Conservation (phyloP, 129 eudicot species). For the Escallonia herrerae region DNA sequence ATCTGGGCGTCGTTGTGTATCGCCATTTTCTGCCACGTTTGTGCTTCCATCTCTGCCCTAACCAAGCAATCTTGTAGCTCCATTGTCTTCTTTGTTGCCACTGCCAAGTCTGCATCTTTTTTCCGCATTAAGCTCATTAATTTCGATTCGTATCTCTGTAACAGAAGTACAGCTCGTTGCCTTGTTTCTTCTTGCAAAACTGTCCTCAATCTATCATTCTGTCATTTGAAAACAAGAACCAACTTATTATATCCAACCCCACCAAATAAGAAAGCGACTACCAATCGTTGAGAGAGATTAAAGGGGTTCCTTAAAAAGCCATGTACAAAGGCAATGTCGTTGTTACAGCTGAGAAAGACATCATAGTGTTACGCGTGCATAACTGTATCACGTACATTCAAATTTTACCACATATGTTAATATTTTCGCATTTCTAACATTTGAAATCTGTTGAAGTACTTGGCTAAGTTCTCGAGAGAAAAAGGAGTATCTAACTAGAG, state of each 20-base stretch:
- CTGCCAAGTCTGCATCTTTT: conserved; percentile 41
- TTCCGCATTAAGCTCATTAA: conserved; percentile 25
- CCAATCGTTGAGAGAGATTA: too few relatives aligned
- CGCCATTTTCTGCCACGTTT: conserved; percentile 44
- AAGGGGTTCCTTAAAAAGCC: too few relatives aligned
- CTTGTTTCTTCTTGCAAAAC: conserved; percentile 39
- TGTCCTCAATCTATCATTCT: conserved; percentile 50
- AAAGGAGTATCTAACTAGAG: too few relatives aligned
- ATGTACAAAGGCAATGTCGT: too few relatives aligned
- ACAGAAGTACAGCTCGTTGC: conserved; percentile 15
- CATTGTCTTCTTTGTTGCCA: conserved; percentile 25
- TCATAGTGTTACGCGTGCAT: too few relatives aligned
- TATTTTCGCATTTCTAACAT: too few relatives aligned
- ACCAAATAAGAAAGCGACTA: not conserved
- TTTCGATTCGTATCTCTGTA: conserved; percentile 34
- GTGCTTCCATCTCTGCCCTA: conserved; percentile 35
- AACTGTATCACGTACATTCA: too few relatives aligned
- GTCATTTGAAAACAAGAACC: conserved; percentile 3
- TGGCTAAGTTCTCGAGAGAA: too few relatives aligned
- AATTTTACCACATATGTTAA: too few relatives aligned
- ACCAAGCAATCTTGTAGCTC: conserved; percentile 39
- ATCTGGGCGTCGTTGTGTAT: conserved; percentile 40
- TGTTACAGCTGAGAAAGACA: too few relatives aligned
- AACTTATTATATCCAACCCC: not conserved
- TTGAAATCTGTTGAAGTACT: too few relatives aligned